Evolutionary conservation across 257 asterid species (phyloP).

Genomic region (Scutellaria baicalensis): DNA sequence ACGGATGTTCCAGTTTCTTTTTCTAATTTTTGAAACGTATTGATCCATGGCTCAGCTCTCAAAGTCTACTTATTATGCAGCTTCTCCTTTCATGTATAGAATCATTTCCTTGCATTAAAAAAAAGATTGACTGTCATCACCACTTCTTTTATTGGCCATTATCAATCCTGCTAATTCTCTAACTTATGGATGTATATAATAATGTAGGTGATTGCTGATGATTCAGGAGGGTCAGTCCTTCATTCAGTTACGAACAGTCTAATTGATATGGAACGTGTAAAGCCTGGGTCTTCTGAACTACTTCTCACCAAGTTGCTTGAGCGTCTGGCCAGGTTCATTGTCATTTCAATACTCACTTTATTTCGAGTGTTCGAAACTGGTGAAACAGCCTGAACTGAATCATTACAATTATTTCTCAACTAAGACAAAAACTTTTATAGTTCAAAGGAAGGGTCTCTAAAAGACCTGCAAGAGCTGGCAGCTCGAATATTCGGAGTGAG

Average conservation of each 20-base stretch:
- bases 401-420: slow-evolving; percentile 11
- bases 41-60: neutral
- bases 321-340: slow-evolving; percentile 65
- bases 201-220: slow-evolving; percentile 54
- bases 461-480: slow-evolving; percentile 80
- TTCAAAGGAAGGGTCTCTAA: slow-evolving; percentile 74
- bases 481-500: slow-evolving; percentile 49
- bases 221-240: slow-evolving; percentile 47
- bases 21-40: neutral
- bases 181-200: neutral
- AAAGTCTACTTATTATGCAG: neutral
- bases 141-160: neutral
- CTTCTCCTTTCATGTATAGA: neutral
- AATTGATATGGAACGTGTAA: slow-evolving; percentile 70
- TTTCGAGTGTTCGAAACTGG: too few species aligned
- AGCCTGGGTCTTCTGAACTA: slow-evolving; percentile 79
- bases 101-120: neutral
- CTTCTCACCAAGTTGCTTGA: slow-evolving; percentile 75
- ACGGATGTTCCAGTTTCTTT: neutral
- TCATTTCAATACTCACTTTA: slow-evolving; percentile 3
- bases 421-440: slow-evolving; percentile 35
- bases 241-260: slow-evolving; percentile 54
- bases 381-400: slow-evolving; percentile 4
- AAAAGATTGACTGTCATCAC: neutral
- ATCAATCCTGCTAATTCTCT: neutral